Base-by-base conservation (phyloP, 1,284 basidiomycete genomes). In the Moesziomyces parantarcticus region DNA sequence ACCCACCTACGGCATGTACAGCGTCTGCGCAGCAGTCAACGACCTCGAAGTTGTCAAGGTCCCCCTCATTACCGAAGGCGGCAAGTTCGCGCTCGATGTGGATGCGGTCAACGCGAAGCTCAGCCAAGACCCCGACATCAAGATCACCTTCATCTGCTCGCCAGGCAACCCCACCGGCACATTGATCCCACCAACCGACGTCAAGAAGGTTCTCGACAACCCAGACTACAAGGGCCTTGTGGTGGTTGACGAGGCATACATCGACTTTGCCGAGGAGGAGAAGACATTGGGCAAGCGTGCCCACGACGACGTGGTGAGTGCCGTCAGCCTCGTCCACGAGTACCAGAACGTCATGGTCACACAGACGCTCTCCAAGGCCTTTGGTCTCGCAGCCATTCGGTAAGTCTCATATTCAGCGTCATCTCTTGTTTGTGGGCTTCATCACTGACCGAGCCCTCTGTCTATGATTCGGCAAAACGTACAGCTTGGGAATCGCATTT, bases 1-100 rank as follows among this genome's bases (percentile, higher is more conserved):
- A 2, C 97, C 97, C 3, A 98, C 96, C 8, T 99, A 99, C 82
- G 96, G 96, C 22, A 99, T 99, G 96, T 99, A 99, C 85, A 85
- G 88, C 20, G 96, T 99, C 2, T 94, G 92, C 66, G 97, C 96
- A 8, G 91, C 95, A 77, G 91, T 99, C 54, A 99, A 99, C 82
- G 97, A 99, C 82, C 87, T 97, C 4, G 91, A 89, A 0, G 86
- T 97, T 4, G 89, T 95, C 51, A 90, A 92, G 80, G 90, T 93
- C 3, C 90, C 91, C 3, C 85, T 99, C 6, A 88, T 92, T 58
- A 87, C 93, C 18, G 89, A 90, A 63, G 86, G 85, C 1, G 94
- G 93, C 1, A 84, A 89, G 47, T 99, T 98, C 80, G 90, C 91
- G 66, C 81, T 94, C 10, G 87, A 88, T 29, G 65, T 74, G 25